These are phyloP conservation scores for Talaromyces sp. DNA, from an alignment of 2,329 filamentous ascomycete species.

Conservation along the genomic window DNA sequence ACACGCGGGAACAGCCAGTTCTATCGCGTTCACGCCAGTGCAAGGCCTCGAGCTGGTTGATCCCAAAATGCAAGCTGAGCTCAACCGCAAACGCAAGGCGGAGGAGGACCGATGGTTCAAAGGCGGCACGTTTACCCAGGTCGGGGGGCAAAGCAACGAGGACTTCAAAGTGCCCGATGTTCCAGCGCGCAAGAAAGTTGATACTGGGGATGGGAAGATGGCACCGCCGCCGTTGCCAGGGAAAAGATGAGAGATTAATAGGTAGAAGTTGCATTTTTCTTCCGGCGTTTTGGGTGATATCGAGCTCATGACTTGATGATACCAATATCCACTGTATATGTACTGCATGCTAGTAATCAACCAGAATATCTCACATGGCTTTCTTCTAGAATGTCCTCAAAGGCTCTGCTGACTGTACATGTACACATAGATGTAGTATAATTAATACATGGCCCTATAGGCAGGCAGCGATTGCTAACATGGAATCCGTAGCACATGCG, in stretches of 20 bases:
- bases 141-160: slow-evolving; percentile 51
- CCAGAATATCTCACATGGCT: background rate
- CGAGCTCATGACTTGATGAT: slow-evolving; percentile 8
- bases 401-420: too few relatives aligned
- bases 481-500: background rate
- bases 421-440: too few relatives aligned
- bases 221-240: slow-evolving; percentile 33
- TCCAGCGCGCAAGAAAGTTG: slow-evolving; percentile 67
- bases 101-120: slow-evolving; percentile 97
- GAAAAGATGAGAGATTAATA: slow-evolving; percentile 15
- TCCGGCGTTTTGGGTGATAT: slow-evolving; percentile 3
- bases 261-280: slow-evolving; percentile 7
- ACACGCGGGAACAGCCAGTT: slow-evolving; percentile 70
- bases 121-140: slow-evolving; percentile 91
- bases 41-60: slow-evolving; percentile 94
- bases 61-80: slow-evolving; percentile 81
- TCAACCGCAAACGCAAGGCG: slow-evolving; percentile 83
- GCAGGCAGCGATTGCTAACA: too few relatives aligned
- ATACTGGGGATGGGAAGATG: slow-evolving; percentile 58
- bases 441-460: too few relatives aligned
- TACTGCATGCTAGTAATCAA: background rate
- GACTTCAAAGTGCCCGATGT: slow-evolving; percentile 80
- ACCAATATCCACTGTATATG: slow-evolving; percentile 9
- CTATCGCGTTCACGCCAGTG: slow-evolving; percentile 86
- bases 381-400: too few relatives aligned